Conservation (phyloP, 129 eudicot genomes). For the sunflower (Helianthus annuus) region HanXRQr2.0-SUNRISE NC_035433.2:132755741-132756240, state of each 20-base stretch:
- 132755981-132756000: neutral
- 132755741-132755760: conserved; percentile 22
- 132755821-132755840: conserved; percentile 39
- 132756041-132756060: conserved; percentile 46
- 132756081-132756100: conserved; percentile 71
- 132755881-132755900: neutral
- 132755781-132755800: conserved; percentile 34
- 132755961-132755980: neutral
- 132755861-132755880: neutral
- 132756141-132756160: conserved; percentile 87
- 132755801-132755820: conserved; percentile 42
- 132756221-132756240: conserved; percentile 5
- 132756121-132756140: conserved; percentile 98
- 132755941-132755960: neutral
- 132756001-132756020: neutral
- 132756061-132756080: conserved; percentile 70
- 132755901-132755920: neutral
- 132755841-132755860: neutral
- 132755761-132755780: conserved; percentile 36
- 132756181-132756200: conserved; percentile 8
- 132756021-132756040: neutral
- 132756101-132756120: conserved; percentile 96
- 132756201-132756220: conserved; percentile 22
- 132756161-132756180: conserved; percentile 92
- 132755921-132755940: neutral